Percentiles rank a stretch among this genome's conserved stretches.
Evolutionary conservation across 192 early-diverging fungal genomes (phyloP).

Genomic region (Umbelopsis vinacea): DNA sequence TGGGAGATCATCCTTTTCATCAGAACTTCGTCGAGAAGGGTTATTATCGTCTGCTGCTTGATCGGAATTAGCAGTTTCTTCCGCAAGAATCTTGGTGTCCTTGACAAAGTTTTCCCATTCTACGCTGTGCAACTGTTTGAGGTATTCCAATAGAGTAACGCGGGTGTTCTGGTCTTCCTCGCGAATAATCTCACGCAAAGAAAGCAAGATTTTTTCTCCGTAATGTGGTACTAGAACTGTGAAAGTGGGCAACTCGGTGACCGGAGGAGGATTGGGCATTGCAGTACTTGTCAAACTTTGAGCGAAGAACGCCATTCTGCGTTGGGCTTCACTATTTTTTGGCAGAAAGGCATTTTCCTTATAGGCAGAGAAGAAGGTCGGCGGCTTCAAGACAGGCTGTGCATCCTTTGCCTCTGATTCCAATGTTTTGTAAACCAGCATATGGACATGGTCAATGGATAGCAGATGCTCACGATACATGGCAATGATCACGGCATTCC

Average conservation of each 20-base stretch:
- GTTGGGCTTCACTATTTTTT: conserved; percentile 64
- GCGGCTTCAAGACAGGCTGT: conserved; percentile 58
- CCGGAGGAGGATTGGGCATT: conserved; percentile 64
- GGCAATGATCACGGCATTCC: conserved; percentile 72
- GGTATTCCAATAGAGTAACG: conserved; percentile 70
- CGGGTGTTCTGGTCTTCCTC: conserved; percentile 71
- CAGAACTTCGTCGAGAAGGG: neutral
- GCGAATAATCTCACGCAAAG: conserved; percentile 72
- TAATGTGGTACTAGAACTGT: conserved; percentile 76
- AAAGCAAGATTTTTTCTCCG: conserved; percentile 72
- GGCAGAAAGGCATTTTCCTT: conserved; percentile 53
- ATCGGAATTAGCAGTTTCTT: conserved; percentile 42
- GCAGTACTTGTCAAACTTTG: conserved; percentile 66
- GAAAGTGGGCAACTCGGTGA: conserved; percentile 70
- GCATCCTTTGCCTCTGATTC: conserved; percentile 54
- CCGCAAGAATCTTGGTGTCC: conserved; percentile 70
- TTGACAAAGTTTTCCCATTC: conserved; percentile 83
- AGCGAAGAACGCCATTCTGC: conserved; percentile 73
- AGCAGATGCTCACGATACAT: conserved; percentile 73
- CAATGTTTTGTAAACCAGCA: conserved; percentile 62
- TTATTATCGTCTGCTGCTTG: conserved; percentile 9
- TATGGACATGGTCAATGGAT: conserved; percentile 65
- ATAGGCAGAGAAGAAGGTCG: conserved; percentile 63
- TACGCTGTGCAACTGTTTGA: conserved; percentile 63
- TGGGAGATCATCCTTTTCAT: conserved; percentile 67